Base-by-base conservation (phyloP, 768 basidiomycete genomes). In the Calocybe gangraenosa region DNA sequence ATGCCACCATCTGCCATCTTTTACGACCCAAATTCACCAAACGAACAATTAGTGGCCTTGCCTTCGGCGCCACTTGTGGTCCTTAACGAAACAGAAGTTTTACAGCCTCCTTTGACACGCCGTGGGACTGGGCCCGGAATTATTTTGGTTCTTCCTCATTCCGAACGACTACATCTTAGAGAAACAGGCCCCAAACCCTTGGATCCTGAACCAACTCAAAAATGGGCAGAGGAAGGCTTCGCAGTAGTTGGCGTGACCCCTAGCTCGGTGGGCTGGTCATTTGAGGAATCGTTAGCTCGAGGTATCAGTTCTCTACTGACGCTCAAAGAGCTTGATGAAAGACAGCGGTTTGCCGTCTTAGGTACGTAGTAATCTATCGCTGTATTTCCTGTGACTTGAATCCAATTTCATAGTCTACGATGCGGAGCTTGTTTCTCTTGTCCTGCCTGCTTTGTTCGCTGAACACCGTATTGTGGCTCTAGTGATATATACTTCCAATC, bases 211-310 rank as follows among this genome's bases (percentile, higher is more conserved):
- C 76, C 76, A 15, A 53, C 70, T 1, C 64, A 64, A 53, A 78
- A 77, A 60, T 77, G 75, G 74, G 74, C 75, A 21, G 74, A 77
- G 53, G 75, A 78, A 55, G 75, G 76, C 0, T 78, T 74, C 45
- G 68, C 69, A 4, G 74, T 76, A 2, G 65, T 67, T 11, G 71
- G 65, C 13, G 54, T 72, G 23, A 64, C 65, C 5, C 28, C 54
- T 20, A 49, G 52, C 9, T 35, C 47, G 11, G 6, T 11, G 11
- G 47, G 53, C 19, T 51, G 59, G 44, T 50, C 56, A 34, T 51
- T 67, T 20, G 40, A 58, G n/a, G 47, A 58, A 18, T 50, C 56
- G 40, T 50, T 76, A 34, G 58, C 59, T 32, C 58, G 55, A 25
- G 65, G 62, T 6, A 42, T 68, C n/a, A 59, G 68, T 33, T 65